Conservation (phyloP, 768 basidiomycete genomes). For the Leccinum arenicola region DNA sequence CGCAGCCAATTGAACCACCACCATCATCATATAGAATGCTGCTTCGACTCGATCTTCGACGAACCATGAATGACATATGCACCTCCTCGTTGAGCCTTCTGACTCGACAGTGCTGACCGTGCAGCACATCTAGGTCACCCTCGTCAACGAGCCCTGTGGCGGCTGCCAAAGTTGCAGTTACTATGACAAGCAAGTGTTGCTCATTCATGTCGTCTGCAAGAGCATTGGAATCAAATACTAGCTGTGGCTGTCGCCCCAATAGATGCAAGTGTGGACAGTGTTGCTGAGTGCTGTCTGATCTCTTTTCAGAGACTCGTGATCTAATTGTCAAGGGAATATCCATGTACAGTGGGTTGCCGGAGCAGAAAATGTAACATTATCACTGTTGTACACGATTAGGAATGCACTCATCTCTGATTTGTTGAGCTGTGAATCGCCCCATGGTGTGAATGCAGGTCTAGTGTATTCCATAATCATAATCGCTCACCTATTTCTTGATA, state of each 20-base stretch:
- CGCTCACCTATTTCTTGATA: constrained; percentile 65
- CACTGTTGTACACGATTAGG: constrained; percentile 1
- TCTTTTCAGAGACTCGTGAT: background rate
- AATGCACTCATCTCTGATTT: constrained; percentile 10
- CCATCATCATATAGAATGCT: background rate
- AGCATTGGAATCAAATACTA: background rate
- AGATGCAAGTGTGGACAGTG: background rate
- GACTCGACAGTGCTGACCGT: no score
- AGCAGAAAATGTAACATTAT: background rate
- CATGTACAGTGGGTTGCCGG: background rate
- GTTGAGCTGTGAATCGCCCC: constrained; percentile 18
- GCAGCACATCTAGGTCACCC: background rate
- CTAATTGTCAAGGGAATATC: background rate
- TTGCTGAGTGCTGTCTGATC: background rate
- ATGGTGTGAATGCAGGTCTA: background rate
- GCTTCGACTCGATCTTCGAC: background rate
- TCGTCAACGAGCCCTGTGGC: background rate
- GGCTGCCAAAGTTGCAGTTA: background rate
- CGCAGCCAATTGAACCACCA: background rate
- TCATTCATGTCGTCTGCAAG: background rate
- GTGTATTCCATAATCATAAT: background rate
- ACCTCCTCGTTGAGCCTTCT: background rate
- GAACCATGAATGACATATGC: background rate
- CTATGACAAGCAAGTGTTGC: background rate
- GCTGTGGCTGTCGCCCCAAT: background rate